phyloP scores from a whole-genome alignment of 2,329 filamentous ascomycete genomes.

The Tolypocladium tropicale region DNA sequence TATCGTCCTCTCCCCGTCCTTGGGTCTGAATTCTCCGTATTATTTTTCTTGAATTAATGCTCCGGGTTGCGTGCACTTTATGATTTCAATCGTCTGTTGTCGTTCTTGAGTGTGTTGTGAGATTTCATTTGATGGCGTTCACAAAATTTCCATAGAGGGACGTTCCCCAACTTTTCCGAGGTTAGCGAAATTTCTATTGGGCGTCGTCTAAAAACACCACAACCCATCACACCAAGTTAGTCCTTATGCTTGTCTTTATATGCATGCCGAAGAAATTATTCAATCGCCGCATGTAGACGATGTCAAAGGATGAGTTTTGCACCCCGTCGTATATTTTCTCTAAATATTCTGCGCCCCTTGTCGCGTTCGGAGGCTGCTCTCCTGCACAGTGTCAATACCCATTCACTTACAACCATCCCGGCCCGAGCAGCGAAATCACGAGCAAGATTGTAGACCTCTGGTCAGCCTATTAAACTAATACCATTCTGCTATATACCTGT shows the following conservation, averaged over 20 bases:
- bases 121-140: background rate
- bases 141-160: background rate
- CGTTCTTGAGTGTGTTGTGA: background rate
- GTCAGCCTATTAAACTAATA: background rate
- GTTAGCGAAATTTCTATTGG: conserved; percentile 15
- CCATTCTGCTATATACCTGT: conserved; percentile 7
- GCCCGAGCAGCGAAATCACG: too few species aligned
- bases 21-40: background rate
- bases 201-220: background rate
- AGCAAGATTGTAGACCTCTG: background rate
- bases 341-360: too few species aligned
- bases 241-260: too few species aligned
- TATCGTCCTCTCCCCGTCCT: conserved; percentile 1
- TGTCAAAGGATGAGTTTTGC: too few species aligned
- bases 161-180: conserved; percentile 13
- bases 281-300: too few species aligned
- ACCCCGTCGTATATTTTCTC: background rate
- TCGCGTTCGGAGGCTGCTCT: too few species aligned
- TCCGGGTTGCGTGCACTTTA: background rate
- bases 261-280: too few species aligned
- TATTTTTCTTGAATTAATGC: background rate
- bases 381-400: too few species aligned
- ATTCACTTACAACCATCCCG: too few species aligned
- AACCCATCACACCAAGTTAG: background rate
- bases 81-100: background rate